phyloP scores from a whole-genome alignment of 768 basidiomycete genomes.

The Hygrocybe coccinea region DNA sequence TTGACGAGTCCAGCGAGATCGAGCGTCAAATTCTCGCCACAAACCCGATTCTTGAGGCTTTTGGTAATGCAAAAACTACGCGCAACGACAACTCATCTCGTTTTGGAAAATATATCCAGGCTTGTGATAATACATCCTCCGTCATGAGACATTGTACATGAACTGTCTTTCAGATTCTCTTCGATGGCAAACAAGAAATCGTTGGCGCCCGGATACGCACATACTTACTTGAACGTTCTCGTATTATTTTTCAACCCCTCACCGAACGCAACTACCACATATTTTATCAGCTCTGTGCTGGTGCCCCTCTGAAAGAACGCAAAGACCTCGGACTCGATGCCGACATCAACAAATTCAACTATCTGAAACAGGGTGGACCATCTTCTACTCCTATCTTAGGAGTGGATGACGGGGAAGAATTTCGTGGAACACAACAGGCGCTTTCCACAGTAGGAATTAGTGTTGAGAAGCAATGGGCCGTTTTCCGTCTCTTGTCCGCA shows the following conservation, averaged over 20 bases:
- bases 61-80: conserved; percentile 99
- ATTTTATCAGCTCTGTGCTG: conserved; percentile 98
- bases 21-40: conserved; percentile 97
- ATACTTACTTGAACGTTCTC: conserved; percentile 94
- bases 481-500: conserved; percentile 89
- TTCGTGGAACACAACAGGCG: conserved; percentile 87
- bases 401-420: conserved; percentile 96
- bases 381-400: conserved; percentile 81
- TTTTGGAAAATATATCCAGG: conserved; percentile 99
- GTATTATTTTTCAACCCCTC: conserved; percentile 94
- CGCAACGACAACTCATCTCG: conserved; percentile 98
- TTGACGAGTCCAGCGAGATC: conserved; percentile 89
- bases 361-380: conserved; percentile 89
- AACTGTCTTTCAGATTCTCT: conserved; percentile 69
- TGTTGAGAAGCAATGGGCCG: conserved; percentile 97
- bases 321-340: conserved; percentile 89
- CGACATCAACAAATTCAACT: conserved; percentile 84
- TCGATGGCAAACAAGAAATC: conserved; percentile 93
- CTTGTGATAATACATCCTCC: conserved; percentile 30
- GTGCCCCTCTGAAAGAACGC: conserved; percentile 90
- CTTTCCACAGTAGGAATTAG: conserved; percentile 96
- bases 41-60: conserved; percentile 98
- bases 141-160: conserved; percentile 6
- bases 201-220: conserved; percentile 99
- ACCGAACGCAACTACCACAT: conserved; percentile 99